Percentiles rank a stretch among this genome's conserved stretches.
phyloP scores from a whole-genome alignment of 2,329 filamentous ascomycete genomes.

The Diaporthe destruens region DNA sequence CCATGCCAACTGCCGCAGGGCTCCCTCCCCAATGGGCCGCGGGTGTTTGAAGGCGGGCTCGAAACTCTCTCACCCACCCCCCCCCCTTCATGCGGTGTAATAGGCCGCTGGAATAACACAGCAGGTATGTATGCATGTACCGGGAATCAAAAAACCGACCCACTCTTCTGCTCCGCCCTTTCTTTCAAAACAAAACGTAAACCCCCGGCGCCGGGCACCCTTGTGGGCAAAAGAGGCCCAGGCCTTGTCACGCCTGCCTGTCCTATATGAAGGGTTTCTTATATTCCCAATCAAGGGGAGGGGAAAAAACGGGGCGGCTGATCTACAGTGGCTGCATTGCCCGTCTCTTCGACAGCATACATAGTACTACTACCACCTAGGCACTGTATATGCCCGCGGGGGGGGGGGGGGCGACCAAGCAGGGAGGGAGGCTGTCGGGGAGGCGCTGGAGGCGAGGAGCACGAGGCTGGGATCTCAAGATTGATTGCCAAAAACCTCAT shows the following conservation, averaged over 20 bases:
- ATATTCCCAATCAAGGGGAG: background rate
- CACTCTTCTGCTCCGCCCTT: slow-evolving; percentile 6
- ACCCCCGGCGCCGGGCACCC: slow-evolving; percentile 23
- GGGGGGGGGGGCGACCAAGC: no score
- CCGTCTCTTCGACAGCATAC: background rate
- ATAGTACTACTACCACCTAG: no score
- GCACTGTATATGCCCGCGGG: no score
- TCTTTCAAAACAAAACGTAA: slow-evolving; percentile 14
- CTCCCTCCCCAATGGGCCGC: background rate
- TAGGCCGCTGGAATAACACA: background rate
- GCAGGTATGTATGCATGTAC: no score
- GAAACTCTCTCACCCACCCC: background rate
- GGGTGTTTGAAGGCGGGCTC: background rate
- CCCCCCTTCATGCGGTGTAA: no score
- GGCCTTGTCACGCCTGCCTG: slow-evolving; percentile 2
- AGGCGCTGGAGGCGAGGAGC: no score
- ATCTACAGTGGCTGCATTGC: slow-evolving; percentile 18
- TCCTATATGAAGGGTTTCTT: slow-evolving; percentile 14
- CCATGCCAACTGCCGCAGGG: background rate
- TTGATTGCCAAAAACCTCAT: slow-evolving; percentile 19
- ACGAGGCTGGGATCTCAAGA: background rate
- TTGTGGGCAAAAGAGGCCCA: background rate
- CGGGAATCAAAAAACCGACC: background rate
- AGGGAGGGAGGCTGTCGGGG: no score
- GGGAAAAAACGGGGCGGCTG: background rate